Evolutionary conservation across 2,329 filamentous ascomycete genomes (phyloP), one percentile per base, ranked within the genome.

Genomic region (Rhexocercosporidium sp.): DNA sequence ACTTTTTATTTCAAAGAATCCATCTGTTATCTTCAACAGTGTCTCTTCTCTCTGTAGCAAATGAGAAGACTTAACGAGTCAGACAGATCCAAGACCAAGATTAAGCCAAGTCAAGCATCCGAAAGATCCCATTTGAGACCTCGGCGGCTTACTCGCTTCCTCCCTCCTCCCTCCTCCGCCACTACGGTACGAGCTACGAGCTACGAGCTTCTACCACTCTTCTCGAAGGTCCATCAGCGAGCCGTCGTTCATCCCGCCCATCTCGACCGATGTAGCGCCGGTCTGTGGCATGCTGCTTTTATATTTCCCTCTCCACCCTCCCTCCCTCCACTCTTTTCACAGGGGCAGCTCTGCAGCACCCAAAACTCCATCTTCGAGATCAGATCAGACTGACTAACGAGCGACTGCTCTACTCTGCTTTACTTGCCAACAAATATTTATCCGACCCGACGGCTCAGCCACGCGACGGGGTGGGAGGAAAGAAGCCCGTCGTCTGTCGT

Each of bases 261-360:
- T 53, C 49, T 53, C 27, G 49, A 53, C 49, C 49, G 49, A 53
- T 31, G 49, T 29, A 53, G 49, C 49, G 49, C 49, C 49, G 49
- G 49, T 31, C 3, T 29, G n/a, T 27, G 7, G 9, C 25, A 31
- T 53, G 49, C 49, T 31, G 49, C 49, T 53, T n/a, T 53, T 53
- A 31, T 31, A 25, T 9, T 31, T 29, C 2, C 2, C 8, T 37
- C 34, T 37, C 8, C 25, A 22, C 27, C 22, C 5, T 3, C 6
- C 47, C 22, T 51, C 27, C 47, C 47, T 22, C 20, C 20, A 29
- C 4, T 29, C 47, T 51, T 14, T 14, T 27, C 47, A n/a, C n/a
- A n/a, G n/a, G n/a, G n/a, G n/a, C n/a, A n/a, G n/a, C n/a, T n/a
- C n/a, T n/a, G n/a, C n/a, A 31, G 4, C 29, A 31, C 29, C 8